Percentiles rank a stretch among this genome's conserved stretches.
Conservation (phyloP, 164 flowering plant genomes). For the Chimonanthus salicifolius region DNA sequence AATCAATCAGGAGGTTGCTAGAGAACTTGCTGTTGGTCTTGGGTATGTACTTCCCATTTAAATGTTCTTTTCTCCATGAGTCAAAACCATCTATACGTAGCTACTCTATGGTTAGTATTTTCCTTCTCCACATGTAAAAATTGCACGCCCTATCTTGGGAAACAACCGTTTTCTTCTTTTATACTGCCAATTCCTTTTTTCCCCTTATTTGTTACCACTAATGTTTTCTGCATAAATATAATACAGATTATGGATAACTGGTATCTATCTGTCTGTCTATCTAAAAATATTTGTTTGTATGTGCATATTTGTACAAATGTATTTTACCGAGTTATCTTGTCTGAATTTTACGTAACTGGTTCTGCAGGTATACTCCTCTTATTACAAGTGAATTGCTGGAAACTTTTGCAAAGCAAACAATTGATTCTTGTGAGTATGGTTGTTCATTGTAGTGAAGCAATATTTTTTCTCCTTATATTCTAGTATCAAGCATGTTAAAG, state of each 20-base stretch:
- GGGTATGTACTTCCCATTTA: constrained; percentile 40
- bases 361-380: constrained; percentile 79
- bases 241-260: background rate
- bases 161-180: no score
- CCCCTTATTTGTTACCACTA: no score
- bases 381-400: constrained; percentile 76
- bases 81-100: background rate
- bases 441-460: background rate
- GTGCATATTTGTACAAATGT: no score
- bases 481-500: background rate
- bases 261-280: background rate
- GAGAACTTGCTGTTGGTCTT: constrained; percentile 84
- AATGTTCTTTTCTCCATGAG: background rate
- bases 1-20: constrained; percentile 73
- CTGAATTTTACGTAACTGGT: constrained; percentile 6
- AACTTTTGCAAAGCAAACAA: constrained; percentile 50
- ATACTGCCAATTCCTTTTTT: no score
- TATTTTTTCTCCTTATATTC: background rate
- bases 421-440: constrained; percentile 75
- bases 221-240: no score
- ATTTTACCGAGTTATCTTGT: background rate
- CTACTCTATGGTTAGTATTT: no score
- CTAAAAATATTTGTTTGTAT: background rate
- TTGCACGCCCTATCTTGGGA: background rate
- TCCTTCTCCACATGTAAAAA: background rate